Evolutionary conservation across 1,284 basidiomycete species (phyloP), one percentile per base, ranked within the genome.

Genomic region (Apiotrichum brassicae): DNA sequence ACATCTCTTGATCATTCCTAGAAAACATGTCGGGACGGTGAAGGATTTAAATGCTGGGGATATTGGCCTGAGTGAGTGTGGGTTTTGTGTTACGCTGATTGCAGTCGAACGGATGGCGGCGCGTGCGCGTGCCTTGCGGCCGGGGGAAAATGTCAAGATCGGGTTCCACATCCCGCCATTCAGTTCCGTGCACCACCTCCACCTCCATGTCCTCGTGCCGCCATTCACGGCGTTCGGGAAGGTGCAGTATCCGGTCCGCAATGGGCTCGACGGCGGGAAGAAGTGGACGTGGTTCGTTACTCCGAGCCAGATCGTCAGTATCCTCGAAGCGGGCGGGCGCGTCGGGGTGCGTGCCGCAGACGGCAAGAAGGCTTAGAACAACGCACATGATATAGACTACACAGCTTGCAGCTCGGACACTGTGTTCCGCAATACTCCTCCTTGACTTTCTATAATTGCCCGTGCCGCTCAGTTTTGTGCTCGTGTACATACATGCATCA

Each of bases 161-260:
- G 86, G 86, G 2, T 88, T 86, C 60, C 86, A 89, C 66, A 85
- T 89, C 54, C 85, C 87, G 0, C 87, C 87, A 0, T 86, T 86
- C 67, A 83, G 80, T 51, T 85, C 83, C n/a, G 80, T 90, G 3
- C 73, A 82, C 24, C 87, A 91, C 68, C 73, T 91, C 14, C 87
- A 91, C 65, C 70, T 92, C 34, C 88, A 91, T 67, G 81, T 85
- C 19, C 82, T 87, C 38, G 81, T 76, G 6, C 71, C 87, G 30
- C 86, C 86, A 1, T 86, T 85, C 69, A 77, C 70, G 8, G 77
- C 78, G 0, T 43, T 64, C 1, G 55, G 74, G 5, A 68, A 66
- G n/a, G 54, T 79, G 32, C 82, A 85, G 62, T 91, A 87, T 62
- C 81, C 78, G 1, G 67, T 84, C 16, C 50, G 52, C 2, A 22